Evolutionary conservation across 768 basidiomycete species (phyloP), one percentile per base, ranked within the genome.

Genomic region (Tricholoma matsutake): DNA sequence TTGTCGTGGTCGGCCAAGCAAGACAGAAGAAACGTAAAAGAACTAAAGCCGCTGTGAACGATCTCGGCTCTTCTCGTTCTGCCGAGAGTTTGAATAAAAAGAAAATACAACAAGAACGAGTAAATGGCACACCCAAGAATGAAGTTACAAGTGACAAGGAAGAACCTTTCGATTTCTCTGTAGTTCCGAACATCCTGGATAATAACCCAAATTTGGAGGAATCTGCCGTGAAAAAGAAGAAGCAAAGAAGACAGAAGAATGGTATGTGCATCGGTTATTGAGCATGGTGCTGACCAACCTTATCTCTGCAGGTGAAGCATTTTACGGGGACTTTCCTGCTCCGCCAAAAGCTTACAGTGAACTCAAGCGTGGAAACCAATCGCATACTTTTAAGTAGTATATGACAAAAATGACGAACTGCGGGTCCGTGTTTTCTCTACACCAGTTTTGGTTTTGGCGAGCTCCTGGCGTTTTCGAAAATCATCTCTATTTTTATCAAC

Each of bases 101-200:
- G 57, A 41, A 60, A 39, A 56, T n/a, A 14, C n/a, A 53, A 59
- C 49, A 73, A 64, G 51, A 32, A n/a, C 51, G 7, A 18, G 9
- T 28, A 49, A 49, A 28, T 20, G 16, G 8, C n/a, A 53, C 7
- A 2, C n/a, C 8, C 16, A 61, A 68, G 66, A 63, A 64, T 51
- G 56, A 67, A 67, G 56, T 55, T 63, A 16, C 55, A 37, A 68
- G 60, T 59, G 61, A 65, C 35, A 59, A 65, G 53, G 61, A 78
- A 49, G 81, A 80, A 45, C 78, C 78, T 39, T 94, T 92, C 67
- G 89, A 92, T 73, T 94, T 91, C 71, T 73, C 81, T 6, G 74
- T 76, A 13, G 85, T 82, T 22, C 84, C 89, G 4, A 93, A 94
- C 70, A 80, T 92, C 55, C 73, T 94, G 60, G 92, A 93, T 66